A percentile compares a stretch with the other conserved stretches of the same genome.
phyloP scores from a whole-genome alignment of 139 green algal species.

The Coelastrella sp. region DNA sequence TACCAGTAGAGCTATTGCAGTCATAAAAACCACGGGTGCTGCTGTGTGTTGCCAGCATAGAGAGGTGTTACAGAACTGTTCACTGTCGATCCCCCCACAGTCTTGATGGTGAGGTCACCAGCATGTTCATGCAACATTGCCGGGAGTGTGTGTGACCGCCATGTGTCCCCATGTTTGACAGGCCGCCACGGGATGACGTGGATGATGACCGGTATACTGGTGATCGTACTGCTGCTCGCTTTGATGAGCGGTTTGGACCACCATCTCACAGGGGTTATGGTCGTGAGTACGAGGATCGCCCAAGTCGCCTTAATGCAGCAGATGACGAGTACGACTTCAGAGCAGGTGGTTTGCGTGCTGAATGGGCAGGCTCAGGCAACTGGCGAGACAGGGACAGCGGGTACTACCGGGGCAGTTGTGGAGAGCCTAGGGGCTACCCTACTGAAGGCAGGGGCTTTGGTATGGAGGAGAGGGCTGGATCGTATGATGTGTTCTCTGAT shows the following conservation, averaged over 20 bases:
- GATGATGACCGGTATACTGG: conserved; percentile 31
- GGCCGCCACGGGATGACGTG: conserved; percentile 22
- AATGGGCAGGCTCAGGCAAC: not conserved
- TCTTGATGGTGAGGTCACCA: too few species aligned
- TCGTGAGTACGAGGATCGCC: conserved; percentile 10
- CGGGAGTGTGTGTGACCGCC: not conserved
- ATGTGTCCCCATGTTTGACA: not conserved
- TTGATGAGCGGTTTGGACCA: conserved; percentile 31
- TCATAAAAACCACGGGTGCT: too few species aligned
- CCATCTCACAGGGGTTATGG: not conserved
- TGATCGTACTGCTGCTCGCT: not conserved
- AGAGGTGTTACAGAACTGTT: too few species aligned
- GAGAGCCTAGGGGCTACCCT: too few species aligned
- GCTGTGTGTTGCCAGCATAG: too few species aligned
- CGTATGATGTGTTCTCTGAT: conserved; percentile 49
- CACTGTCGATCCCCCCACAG: too few species aligned
- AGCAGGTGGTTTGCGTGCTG: not conserved
- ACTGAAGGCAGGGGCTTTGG: conserved; percentile 16
- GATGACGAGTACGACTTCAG: conserved; percentile 48
- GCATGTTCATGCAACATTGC: too few species aligned
- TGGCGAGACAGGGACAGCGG: conserved; percentile 26
- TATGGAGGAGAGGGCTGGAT: not conserved
- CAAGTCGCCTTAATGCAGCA: not conserved
- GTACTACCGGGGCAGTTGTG: not conserved
- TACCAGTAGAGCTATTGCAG: not conserved